A percentile compares a stretch with the other conserved stretches of the same genome.
These are phyloP conservation scores for Macadamia tetraphylla DNA, from an alignment of 164 flowering plant genomes.

Conservation along the genomic window DNA sequence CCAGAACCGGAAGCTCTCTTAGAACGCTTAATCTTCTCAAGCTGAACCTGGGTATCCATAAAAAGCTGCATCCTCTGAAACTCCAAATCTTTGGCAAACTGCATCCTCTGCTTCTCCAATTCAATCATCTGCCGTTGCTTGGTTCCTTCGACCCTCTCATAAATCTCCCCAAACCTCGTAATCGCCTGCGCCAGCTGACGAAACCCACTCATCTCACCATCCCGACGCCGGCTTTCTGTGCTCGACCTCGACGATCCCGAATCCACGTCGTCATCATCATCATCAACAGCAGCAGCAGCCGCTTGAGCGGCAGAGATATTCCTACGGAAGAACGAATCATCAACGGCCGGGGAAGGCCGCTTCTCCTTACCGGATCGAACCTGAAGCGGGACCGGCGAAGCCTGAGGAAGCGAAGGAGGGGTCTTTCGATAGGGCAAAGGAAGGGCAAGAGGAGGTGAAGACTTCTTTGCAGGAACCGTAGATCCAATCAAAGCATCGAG, in stretches of 20 bases:
- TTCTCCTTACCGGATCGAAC: conserved; percentile 22
- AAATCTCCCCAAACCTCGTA: conserved; percentile 48
- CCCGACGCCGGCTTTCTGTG: conserved; percentile 25
- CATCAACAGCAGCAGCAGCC: conserved; percentile 37
- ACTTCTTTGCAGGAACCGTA: conserved; percentile 10
- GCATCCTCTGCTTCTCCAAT: conserved; percentile 68
- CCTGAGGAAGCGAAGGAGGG: conserved; percentile 14
- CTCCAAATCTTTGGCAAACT: conserved; percentile 52
- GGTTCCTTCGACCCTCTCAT: conserved; percentile 55
- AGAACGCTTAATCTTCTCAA: conserved; percentile 46
- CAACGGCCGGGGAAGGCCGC: conserved; percentile 15
- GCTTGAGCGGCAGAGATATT: conserved; percentile 50
- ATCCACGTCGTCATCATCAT: conserved; percentile 14
- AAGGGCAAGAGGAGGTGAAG: conserved; percentile 36
- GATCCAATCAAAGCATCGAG: conserved; percentile 24
- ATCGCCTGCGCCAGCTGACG: conserved; percentile 41
- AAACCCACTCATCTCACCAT: conserved; percentile 26
- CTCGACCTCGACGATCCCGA: conserved; percentile 21
- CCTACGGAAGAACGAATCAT: conserved; percentile 33
- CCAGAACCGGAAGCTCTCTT: conserved; percentile 23
- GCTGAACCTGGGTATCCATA: conserved; percentile 59
- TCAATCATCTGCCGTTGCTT: conserved; percentile 58
- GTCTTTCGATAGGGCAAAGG: conserved; percentile 29
- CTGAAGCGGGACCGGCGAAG: conserved; percentile 16
- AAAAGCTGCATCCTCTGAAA: conserved; percentile 59